phyloP scores from a whole-genome alignment of 108 stramenopile species.

The Schizochytrium sp. region DNA sequence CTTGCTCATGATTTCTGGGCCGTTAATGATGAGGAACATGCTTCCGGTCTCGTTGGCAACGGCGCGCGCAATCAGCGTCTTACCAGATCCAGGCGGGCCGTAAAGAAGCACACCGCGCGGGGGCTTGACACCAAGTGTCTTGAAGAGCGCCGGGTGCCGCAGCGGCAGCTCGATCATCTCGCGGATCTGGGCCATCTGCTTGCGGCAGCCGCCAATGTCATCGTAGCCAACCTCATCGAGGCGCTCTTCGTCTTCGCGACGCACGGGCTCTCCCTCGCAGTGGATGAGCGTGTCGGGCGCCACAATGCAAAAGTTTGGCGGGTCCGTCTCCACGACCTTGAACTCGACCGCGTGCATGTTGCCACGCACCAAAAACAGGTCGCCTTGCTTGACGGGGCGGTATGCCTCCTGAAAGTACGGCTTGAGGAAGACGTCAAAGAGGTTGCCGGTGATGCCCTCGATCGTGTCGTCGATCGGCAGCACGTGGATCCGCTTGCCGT shows the following conservation, averaged over 20 bases:
- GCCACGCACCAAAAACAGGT: slow-evolving; percentile 89
- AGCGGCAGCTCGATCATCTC: slow-evolving; percentile 99
- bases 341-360: slow-evolving; percentile 99
- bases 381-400: slow-evolving; percentile 97
- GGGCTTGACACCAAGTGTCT: slow-evolving; percentile 98
- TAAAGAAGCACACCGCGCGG: slow-evolving; percentile 97
- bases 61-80: slow-evolving; percentile 97
- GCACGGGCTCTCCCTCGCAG: slow-evolving; percentile 98
- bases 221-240: slow-evolving; percentile 98
- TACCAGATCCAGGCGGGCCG: slow-evolving; percentile 97
- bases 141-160: slow-evolving; percentile 96
- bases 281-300: slow-evolving; percentile 98
- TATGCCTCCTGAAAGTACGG: slow-evolving; percentile 99
- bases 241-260: slow-evolving; percentile 94
- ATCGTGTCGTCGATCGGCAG: slow-evolving; percentile 97
- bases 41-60: slow-evolving; percentile 99
- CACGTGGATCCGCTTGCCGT: slow-evolving; percentile 94
- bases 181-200: slow-evolving; percentile 97
- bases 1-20: slow-evolving; percentile 99
- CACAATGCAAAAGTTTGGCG: slow-evolving; percentile 89
- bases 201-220: slow-evolving; percentile 96
- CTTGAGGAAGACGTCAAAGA: slow-evolving; percentile 99
- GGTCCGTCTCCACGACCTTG: slow-evolving; percentile 98
- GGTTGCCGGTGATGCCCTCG: slow-evolving; percentile 95
- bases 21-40: slow-evolving; percentile 99